Percentiles rank a stretch among this genome's conserved stretches.
phyloP scores from a whole-genome alignment of 1,284 basidiomycete genomes.

The Cutaneotrichosporon sp. region DNA sequence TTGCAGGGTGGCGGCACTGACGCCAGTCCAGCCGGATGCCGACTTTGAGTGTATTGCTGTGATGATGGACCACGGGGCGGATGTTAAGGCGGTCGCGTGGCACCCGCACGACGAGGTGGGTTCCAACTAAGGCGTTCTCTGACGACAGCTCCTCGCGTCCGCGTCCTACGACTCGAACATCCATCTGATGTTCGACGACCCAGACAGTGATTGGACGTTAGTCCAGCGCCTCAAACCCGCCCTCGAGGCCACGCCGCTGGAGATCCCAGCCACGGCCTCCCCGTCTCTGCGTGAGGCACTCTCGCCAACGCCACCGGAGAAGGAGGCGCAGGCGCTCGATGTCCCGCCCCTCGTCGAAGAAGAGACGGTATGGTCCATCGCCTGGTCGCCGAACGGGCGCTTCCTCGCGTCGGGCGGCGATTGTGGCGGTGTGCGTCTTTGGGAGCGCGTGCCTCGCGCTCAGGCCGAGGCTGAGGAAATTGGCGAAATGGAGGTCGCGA shows the following conservation, averaged over 20 bases:
- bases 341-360: slow-evolving; percentile 50
- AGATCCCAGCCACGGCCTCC: slow-evolving; percentile 22
- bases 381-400: slow-evolving; percentile 71
- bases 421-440: slow-evolving; percentile 56
- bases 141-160: slow-evolving; percentile 81
- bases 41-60: slow-evolving; percentile 96
- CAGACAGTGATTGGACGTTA: slow-evolving; percentile 90
- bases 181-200: slow-evolving; percentile 91
- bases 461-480: slow-evolving; percentile 31
- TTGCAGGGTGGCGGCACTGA: slow-evolving; percentile 19
- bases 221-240: slow-evolving; percentile 79
- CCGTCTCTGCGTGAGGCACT: slow-evolving; percentile 10
- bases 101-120: slow-evolving; percentile 89
- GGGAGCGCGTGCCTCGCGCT: slow-evolving; percentile 47
- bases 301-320: slow-evolving; percentile 30
- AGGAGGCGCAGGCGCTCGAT: slow-evolving; percentile 33
- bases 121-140: slow-evolving; percentile 3
- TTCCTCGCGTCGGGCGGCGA: slow-evolving; percentile 67
- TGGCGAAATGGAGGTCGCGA: slow-evolving; percentile 12
- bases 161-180: slow-evolving; percentile 97
- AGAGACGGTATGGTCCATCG: slow-evolving; percentile 84
- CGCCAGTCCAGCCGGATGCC: slow-evolving; percentile 76
- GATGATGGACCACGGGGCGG: slow-evolving; percentile 95
- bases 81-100: slow-evolving; percentile 94
- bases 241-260: slow-evolving; percentile 54